Base-by-base conservation (phyloP, 139 green algal genomes). In the Tetradesmus obliquus region DNA sequence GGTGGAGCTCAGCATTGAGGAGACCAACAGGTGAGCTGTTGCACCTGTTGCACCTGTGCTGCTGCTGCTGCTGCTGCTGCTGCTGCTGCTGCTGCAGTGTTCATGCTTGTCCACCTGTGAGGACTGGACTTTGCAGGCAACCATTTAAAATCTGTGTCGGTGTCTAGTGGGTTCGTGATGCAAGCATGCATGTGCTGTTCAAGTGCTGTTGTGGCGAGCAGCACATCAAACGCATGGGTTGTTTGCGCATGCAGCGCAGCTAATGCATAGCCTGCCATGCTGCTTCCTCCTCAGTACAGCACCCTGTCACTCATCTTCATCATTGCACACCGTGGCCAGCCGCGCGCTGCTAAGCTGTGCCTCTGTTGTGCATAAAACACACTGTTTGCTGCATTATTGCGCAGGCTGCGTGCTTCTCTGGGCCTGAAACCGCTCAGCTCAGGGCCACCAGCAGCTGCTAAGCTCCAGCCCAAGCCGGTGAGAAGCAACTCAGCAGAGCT, bases 1-100 rank as follows among this genome's bases (percentile, higher is more conserved):
- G 82, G 87, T 97, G 3, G 93, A 91, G 15, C 92, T 98, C 90
- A 95, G 91, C 54, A 95, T 98, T 24, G 96, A 98, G 57, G 97
- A 98, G 90, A 98, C 97, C 3, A 98, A 98, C 94, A 97, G 92
- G 96, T 97, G 45, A 62, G n/a, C 17, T 55, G 12, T 74, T 72
- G n/a, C 15, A 57, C 20, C 83, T 32, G 12, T 22, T 58, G 80
- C 51, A 45, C 32, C 32, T 45, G 32, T 58, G 51, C 80, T 85
- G 80, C 45, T 58, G 51, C 51, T 62, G 80, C 80, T 62, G 55
- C 82, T 55, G 55, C 81, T 58, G 79, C 51, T 58, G 51, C 79
- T 85, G 79, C 45, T 58, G 51, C 51, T 62, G 80, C 80, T 62
- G 55, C 83, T 55, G 55, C 81, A 62, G 15, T 76, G 15, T 10